These are phyloP conservation scores for Carex scoparia DNA, from an alignment of 176 grass and related monocot genomes.

Conservation along the genomic window DNA sequence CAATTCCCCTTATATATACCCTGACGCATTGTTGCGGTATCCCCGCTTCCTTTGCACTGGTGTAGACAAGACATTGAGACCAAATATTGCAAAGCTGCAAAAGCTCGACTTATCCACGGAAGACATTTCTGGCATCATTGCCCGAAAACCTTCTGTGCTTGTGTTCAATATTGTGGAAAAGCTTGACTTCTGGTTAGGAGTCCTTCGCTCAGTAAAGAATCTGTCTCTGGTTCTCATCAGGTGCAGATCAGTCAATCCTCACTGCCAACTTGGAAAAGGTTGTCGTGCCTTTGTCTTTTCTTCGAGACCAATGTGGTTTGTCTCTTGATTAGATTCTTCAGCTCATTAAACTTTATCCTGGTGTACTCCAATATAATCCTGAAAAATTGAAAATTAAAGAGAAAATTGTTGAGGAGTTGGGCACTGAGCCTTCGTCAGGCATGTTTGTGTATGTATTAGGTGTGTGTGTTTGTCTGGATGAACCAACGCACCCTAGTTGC, in stretches of 20 bases:
- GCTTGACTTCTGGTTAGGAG: no score
- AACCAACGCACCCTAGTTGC: slow-evolving; percentile 16
- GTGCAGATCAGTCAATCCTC: neutral
- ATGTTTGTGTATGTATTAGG: slow-evolving; percentile 22
- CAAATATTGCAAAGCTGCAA: no score
- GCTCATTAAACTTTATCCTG: neutral
- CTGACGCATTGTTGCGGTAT: no score
- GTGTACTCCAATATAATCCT: neutral
- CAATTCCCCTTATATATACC: no score
- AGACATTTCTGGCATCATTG: no score
- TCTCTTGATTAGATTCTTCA: slow-evolving; percentile 22
- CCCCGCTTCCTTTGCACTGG: no score
- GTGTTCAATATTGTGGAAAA: no score
- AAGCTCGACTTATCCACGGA: no score
- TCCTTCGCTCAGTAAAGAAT: neutral
- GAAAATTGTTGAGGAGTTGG: slow-evolving; percentile 9
- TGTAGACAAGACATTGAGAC: no score
- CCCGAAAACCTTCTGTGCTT: no score
- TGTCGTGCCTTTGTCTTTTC: slow-evolving; percentile 18
- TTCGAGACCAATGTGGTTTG: slow-evolving; percentile 29
- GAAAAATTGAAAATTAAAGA: slow-evolving; percentile 1
- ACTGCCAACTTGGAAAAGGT: neutral
- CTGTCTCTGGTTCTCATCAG: neutral
- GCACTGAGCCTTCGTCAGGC: slow-evolving; percentile 6
- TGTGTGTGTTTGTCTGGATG: neutral